A percentile compares a stretch with the other conserved stretches of the same genome.
Conservation (phyloP, 1,139 yeast species). For the Zygosaccharomyces pseudobailii region DNA sequence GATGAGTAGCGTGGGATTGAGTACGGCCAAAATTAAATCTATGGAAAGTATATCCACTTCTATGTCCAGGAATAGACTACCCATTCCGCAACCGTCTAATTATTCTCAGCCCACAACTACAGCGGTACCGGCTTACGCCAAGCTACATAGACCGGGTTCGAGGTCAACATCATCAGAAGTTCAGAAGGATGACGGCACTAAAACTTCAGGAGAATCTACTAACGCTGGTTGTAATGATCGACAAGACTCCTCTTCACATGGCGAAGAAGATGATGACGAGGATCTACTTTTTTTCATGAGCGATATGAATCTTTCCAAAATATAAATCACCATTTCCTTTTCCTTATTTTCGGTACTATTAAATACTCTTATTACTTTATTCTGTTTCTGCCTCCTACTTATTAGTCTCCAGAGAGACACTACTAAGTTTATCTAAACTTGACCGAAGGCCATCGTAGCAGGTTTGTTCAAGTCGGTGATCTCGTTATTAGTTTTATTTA, state of each 20-base stretch:
- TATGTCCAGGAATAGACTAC: slow-evolving; percentile 21
- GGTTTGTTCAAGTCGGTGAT: background rate
- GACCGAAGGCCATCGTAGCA: background rate
- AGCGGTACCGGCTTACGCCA: slow-evolving; percentile 38
- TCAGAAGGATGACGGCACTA: slow-evolving; percentile 12
- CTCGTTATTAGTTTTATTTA: background rate
- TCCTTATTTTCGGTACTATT: background rate
- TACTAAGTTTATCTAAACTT: background rate
- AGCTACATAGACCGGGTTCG: slow-evolving; percentile 35
- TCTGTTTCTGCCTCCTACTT: background rate
- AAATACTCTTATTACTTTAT: background rate
- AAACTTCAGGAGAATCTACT: background rate
- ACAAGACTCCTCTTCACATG: slow-evolving; percentile 7
- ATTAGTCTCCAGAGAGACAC: background rate
- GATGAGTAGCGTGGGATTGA: slow-evolving; percentile 5
- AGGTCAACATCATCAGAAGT: slow-evolving; percentile 30
- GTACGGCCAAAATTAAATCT: slow-evolving; percentile 17
- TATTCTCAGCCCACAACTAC: slow-evolving; percentile 37
- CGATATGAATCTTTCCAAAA: slow-evolving; percentile 55
- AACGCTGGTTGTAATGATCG: background rate
- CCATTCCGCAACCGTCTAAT: slow-evolving; percentile 29
- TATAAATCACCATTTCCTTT: background rate
- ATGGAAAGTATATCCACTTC: slow-evolving; percentile 29
- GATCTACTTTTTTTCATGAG: slow-evolving; percentile 86
- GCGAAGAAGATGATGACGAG: slow-evolving; percentile 61